Percentiles rank a stretch among this genome's conserved stretches.
Evolutionary conservation across 371 early-diverging fungal species (phyloP).

Genomic region (Haplosporangium sp.): DNA sequence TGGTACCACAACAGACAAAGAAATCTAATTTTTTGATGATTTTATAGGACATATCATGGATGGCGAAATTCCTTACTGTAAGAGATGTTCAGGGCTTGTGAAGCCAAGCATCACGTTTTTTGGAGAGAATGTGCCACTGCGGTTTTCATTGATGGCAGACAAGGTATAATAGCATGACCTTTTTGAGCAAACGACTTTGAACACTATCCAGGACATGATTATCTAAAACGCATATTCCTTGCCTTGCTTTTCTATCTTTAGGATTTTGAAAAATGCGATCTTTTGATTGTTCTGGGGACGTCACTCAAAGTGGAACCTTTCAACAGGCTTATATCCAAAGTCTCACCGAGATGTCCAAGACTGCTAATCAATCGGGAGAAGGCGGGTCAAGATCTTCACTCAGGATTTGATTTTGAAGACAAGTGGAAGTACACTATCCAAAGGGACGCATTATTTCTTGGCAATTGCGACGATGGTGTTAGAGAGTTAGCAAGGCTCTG

Average conservation of each 20-base stretch:
- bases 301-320: slow-evolving; percentile 91
- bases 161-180: slow-evolving; percentile 45
- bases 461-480: slow-evolving; percentile 86
- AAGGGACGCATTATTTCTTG: slow-evolving; percentile 82
- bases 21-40: slow-evolving; percentile 1
- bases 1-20: slow-evolving; percentile 6
- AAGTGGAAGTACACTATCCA: slow-evolving; percentile 60
- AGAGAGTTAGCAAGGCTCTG: slow-evolving; percentile 67
- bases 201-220: slow-evolving; percentile 27
- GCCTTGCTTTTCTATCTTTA: slow-evolving; percentile 27
- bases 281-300: slow-evolving; percentile 94
- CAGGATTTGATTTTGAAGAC: slow-evolving; percentile 90
- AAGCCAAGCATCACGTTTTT: slow-evolving; percentile 97
- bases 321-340: slow-evolving; percentile 79
- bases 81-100: slow-evolving; percentile 78
- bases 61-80: slow-evolving; percentile 78
- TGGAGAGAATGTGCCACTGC: slow-evolving; percentile 88
- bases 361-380: slow-evolving; percentile 88
- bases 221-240: neutral
- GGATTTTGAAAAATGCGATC: slow-evolving; percentile 82
- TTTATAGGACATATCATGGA: slow-evolving; percentile 57
- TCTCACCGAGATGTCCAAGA: slow-evolving; percentile 75
- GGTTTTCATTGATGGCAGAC: slow-evolving; percentile 62
- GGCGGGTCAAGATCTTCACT: slow-evolving; percentile 71
- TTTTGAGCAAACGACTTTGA: slow-evolving; percentile 2